A percentile compares a stretch with the other conserved stretches of the same genome.
Evolutionary conservation across 2,329 filamentous ascomycete species (phyloP).

Genomic region (Arthrinium phaeospermum): DNA sequence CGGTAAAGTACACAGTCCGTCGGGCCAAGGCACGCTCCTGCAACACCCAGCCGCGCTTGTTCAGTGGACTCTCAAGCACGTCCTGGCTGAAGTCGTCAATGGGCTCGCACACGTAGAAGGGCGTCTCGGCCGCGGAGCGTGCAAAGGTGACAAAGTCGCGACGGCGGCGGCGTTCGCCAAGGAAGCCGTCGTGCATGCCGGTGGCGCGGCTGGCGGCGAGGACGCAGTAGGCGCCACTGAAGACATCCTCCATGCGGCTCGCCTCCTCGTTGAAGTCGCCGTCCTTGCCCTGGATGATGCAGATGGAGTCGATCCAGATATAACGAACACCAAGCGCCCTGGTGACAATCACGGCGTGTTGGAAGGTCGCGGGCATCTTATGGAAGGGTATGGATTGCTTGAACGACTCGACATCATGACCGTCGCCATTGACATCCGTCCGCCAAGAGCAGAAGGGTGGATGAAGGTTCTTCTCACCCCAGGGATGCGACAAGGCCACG

Average conservation of each 20-base stretch:
- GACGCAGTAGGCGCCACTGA: background rate
- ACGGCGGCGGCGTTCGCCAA: background rate
- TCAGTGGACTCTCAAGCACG: slow-evolving; percentile 39
- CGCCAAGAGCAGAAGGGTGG: background rate
- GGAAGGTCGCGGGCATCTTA: slow-evolving; percentile 24
- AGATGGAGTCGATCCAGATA: slow-evolving; percentile 29
- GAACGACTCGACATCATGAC: background rate
- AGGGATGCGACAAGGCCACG: background rate
- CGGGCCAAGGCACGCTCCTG: slow-evolving; percentile 46
- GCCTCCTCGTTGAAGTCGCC: slow-evolving; percentile 25
- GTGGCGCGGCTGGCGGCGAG: background rate
- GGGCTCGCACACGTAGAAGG: slow-evolving; percentile 30
- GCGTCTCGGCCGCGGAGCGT: background rate
- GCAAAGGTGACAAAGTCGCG: background rate
- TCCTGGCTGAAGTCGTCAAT: slow-evolving; percentile 43
- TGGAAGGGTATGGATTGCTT: background rate
- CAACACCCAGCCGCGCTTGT: slow-evolving; percentile 45
- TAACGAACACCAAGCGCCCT: slow-evolving; percentile 25
- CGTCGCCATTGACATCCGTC: background rate
- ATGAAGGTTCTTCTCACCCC: background rate
- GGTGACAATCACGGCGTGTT: slow-evolving; percentile 27
- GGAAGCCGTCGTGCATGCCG: background rate
- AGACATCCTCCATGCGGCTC: slow-evolving; percentile 19
- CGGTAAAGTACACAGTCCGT: slow-evolving; percentile 44
- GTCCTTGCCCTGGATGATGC: slow-evolving; percentile 26